Evolutionary conservation across 192 early-diverging fungal species (phyloP).

Genomic region (Funneliformis geosporum): DNA sequence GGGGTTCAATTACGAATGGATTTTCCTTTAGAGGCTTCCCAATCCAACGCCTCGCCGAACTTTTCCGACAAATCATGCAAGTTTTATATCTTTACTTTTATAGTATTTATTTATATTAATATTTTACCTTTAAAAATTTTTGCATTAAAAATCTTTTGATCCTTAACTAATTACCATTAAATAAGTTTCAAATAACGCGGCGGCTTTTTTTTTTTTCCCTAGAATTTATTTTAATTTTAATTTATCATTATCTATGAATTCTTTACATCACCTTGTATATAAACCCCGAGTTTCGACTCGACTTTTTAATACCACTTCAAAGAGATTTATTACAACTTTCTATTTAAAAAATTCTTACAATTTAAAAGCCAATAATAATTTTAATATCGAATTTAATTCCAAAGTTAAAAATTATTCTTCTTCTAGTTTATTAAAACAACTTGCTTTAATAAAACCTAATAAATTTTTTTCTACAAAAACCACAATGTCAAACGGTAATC

Average conservation of each 20-base stretch:
- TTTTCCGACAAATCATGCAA: conserved; percentile 6
- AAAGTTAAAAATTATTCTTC: not conserved
- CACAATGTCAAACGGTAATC: not conserved
- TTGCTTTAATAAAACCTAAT: not conserved
- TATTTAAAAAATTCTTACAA: not conserved
- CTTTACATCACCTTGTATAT: not conserved
- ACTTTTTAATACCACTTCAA: not conserved
- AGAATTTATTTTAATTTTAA: not conserved
- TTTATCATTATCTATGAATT: not conserved
- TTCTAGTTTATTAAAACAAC: not conserved
- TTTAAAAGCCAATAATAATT: not conserved
- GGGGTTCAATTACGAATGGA: too few relatives aligned
- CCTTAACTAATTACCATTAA: too few relatives aligned
- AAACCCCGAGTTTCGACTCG: not conserved
- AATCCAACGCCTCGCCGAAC: not conserved
- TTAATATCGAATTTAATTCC: not conserved
- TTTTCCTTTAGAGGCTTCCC: too few relatives aligned
- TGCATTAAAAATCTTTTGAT: too few relatives aligned
- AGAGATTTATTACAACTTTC: not conserved
- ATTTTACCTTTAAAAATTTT: too few relatives aligned
- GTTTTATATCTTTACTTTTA: not conserved
- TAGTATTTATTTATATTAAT: not conserved
- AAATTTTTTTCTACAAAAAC: not conserved
- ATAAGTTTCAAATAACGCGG: too few relatives aligned
- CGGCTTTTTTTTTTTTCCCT: not conserved